Percentiles rank a stretch among this genome's conserved stretches.
Conservation (phyloP, 495 filamentous ascomycete species). For the Penicillium bovifimosum region DNA sequence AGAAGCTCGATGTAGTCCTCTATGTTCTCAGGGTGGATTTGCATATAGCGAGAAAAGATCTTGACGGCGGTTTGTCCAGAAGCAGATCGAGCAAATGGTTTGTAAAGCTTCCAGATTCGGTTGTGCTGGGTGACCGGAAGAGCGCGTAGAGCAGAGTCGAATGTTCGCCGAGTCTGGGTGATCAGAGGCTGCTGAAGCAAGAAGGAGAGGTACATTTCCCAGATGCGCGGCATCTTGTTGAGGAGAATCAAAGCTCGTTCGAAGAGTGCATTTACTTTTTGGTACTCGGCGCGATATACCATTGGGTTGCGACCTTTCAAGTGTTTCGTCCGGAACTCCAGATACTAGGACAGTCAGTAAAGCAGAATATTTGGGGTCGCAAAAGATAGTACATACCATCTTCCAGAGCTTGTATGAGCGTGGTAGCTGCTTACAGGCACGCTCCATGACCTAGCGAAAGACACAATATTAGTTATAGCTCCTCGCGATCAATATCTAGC, state of each 20-base stretch:
- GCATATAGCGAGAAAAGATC: conserved; percentile 96
- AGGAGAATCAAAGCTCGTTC: conserved; percentile 90
- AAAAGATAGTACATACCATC: conserved; percentile 53
- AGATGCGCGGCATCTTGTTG: conserved; percentile 98
- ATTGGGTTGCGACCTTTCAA: conserved; percentile 78
- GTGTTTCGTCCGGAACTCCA: conserved; percentile 79
- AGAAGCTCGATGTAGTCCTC: conserved; percentile 93
- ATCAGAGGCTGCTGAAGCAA: conserved; percentile 85
- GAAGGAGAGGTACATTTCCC: conserved; percentile 96
- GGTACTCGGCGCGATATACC: conserved; percentile 72
- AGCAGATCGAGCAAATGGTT: conserved; percentile 87
- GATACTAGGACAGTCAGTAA: conserved; percentile 55
- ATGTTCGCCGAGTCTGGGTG: conserved; percentile 83
- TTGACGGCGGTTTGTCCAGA: conserved; percentile 86
- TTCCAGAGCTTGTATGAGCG: conserved; percentile 99
- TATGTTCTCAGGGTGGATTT: conserved; percentile 91
- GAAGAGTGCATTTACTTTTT: conserved; percentile 92
- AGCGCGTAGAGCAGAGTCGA: conserved; percentile 89
- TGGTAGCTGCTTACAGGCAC: conserved; percentile 82
- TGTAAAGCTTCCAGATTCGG: conserved; percentile 90
- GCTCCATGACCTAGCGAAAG: conserved; percentile 58
- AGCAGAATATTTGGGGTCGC: background rate
- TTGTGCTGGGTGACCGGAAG: conserved; percentile 97
- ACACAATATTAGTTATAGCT: conserved; percentile 6
- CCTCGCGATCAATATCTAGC: background rate